These are phyloP conservation scores for Scleroderma citrinum DNA, from an alignment of 768 basidiomycete species.

Conservation along the genomic window DNA sequence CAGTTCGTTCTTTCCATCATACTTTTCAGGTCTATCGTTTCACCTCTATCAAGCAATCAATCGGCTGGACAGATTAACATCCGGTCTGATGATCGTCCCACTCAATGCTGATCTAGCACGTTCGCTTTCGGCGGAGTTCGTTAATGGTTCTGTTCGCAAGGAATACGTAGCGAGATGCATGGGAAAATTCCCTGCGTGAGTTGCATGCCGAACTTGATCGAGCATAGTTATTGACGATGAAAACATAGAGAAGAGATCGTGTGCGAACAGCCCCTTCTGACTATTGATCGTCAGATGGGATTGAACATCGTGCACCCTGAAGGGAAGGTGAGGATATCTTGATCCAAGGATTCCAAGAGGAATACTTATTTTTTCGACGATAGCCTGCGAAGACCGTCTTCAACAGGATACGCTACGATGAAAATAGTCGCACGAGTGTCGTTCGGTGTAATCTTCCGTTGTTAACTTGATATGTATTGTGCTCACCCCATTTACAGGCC, in stretches of 20 bases:
- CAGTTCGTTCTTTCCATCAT: conserved; percentile 48
- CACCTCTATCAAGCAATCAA: conserved; percentile 66
- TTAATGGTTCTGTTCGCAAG: conserved; percentile 76
- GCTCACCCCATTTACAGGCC: conserved; percentile 42
- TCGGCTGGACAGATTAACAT: conserved; percentile 88
- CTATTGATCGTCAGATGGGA: conserved; percentile 95
- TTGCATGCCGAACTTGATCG: conserved; percentile 8
- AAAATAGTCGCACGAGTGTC: conserved; percentile 74
- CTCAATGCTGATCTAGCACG: conserved; percentile 64
- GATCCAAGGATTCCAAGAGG: too few relatives aligned
- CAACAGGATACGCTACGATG: conserved; percentile 74
- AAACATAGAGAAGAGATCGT: conserved; percentile 62
- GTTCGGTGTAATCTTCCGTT: conserved; percentile 58
- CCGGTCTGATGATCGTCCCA: conserved; percentile 92
- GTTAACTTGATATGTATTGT: background rate
- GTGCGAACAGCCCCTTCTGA: conserved; percentile 83
- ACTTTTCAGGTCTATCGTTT: background rate
- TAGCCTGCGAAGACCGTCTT: conserved; percentile 90
- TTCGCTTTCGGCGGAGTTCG: conserved; percentile 73
- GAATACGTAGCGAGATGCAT: conserved; percentile 87
- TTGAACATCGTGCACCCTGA: conserved; percentile 93
- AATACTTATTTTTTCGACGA: conserved; percentile 4
- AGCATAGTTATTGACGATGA: background rate
- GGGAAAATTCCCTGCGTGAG: conserved; percentile 83
- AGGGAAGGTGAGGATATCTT: conserved; percentile 61